A percentile compares a stretch with the other conserved stretches of the same genome.
These are phyloP conservation scores for Martensiomyces pterosporus DNA, from an alignment of 192 early-diverging fungal species.

Conservation along the genomic window DNA sequence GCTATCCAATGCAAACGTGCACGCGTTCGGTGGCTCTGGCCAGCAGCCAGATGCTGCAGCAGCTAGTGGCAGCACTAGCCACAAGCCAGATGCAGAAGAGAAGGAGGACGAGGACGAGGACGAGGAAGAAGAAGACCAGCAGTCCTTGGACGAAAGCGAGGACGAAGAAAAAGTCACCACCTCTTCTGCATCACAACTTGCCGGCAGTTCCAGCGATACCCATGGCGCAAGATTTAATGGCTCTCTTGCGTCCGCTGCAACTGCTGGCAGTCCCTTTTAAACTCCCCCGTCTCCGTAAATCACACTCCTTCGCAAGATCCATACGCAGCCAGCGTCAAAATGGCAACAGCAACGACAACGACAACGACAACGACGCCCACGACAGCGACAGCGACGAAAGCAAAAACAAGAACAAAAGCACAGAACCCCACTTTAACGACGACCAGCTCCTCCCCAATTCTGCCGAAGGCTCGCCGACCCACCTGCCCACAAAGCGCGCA, in stretches of 20 bases:
- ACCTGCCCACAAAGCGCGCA: neutral
- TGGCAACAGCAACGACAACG: conserved; percentile 1
- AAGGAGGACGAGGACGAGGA: conserved; percentile 7
- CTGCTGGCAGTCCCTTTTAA: conserved; percentile 51
- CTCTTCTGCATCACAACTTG: conserved; percentile 9
- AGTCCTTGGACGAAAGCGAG: neutral
- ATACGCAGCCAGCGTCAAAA: neutral
- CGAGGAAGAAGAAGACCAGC: conserved; percentile 13
- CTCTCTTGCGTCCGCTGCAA: conserved; percentile 30
- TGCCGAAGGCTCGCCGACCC: neutral
- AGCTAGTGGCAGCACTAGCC: neutral
- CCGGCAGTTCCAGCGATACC: conserved; percentile 27
- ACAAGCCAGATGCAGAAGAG: conserved; percentile 6
- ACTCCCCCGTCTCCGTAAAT: conserved; percentile 44
- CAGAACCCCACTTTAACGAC: neutral
- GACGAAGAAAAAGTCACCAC: conserved; percentile 1
- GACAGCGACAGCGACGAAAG: neutral
- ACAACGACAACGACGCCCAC: conserved; percentile 1
- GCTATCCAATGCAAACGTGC: conserved; percentile 14
- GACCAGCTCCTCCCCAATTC: neutral
- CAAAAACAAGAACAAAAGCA: neutral
- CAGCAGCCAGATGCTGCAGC: neutral
- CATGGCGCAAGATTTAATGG: conserved; percentile 18
- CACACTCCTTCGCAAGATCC: conserved; percentile 13
- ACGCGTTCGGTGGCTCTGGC: no score